Percentiles rank a stretch among this genome's conserved stretches.
Conservation (phyloP, 495 filamentous ascomycete genomes). For the Lepraria neglecta region DNA sequence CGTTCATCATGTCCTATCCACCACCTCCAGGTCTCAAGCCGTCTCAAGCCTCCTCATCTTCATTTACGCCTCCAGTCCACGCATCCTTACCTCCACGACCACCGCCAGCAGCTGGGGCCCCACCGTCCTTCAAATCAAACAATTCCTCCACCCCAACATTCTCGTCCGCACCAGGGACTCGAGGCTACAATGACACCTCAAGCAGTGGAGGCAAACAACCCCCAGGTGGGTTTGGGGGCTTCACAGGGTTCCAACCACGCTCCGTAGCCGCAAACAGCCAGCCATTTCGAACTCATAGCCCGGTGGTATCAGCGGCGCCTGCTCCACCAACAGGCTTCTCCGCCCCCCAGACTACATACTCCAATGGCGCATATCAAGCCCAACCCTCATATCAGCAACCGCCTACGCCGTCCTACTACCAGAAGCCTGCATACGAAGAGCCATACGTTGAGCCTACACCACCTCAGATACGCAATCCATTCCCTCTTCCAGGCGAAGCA, state of each 20-base stretch:
- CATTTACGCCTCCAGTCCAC: slow-evolving; percentile 43
- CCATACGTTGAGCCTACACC: slow-evolving; percentile 50
- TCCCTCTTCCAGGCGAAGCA: slow-evolving; percentile 55
- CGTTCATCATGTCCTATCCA: slow-evolving; percentile 93
- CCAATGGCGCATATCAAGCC: slow-evolving; percentile 40
- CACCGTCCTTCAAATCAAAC: slow-evolving; percentile 53
- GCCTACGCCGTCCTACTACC: slow-evolving; percentile 40
- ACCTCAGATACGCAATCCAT: slow-evolving; percentile 81
- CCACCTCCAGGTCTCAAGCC: slow-evolving; percentile 79
- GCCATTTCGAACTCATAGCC: slow-evolving; percentile 39
- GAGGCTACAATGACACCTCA: slow-evolving; percentile 28
- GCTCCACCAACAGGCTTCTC: slow-evolving; percentile 39
- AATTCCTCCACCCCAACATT: slow-evolving; percentile 43
- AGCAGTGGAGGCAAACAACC: slow-evolving; percentile 32
- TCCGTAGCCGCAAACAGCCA: slow-evolving; percentile 47
- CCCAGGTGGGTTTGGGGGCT: slow-evolving; percentile 37
- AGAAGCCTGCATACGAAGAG: slow-evolving; percentile 48
- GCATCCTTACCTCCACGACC: slow-evolving; percentile 80
- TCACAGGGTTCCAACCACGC: slow-evolving; percentile 58
- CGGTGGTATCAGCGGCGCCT: slow-evolving; percentile 41
- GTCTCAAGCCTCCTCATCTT: slow-evolving; percentile 29
- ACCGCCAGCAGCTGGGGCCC: slow-evolving; percentile 55
- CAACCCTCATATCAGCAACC: slow-evolving; percentile 43
- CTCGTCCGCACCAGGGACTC: slow-evolving; percentile 36
- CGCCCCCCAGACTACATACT: slow-evolving; percentile 37